A percentile compares a stretch with the other conserved stretches of the same genome.
Evolutionary conservation across 2,329 filamentous ascomycete species (phyloP).

Genomic region (Ceratocystis lukuohia): DNA sequence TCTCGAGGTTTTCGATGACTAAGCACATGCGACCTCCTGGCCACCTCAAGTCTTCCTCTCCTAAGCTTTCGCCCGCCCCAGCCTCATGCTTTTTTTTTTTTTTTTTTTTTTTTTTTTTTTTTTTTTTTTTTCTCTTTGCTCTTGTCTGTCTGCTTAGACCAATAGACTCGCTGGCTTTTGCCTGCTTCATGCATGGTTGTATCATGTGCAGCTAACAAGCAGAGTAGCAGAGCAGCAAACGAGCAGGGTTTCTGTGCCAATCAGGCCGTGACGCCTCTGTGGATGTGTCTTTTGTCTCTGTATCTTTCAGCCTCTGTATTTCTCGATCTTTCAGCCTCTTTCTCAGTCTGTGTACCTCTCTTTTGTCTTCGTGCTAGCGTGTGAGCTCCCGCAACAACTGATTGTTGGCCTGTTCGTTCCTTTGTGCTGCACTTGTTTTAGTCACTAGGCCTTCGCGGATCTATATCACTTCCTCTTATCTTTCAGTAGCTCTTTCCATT

Average conservation of each 20-base stretch:
- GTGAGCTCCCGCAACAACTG: too few relatives aligned
- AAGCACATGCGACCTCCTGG: neutral
- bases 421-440: neutral
- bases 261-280: slow-evolving; percentile 11
- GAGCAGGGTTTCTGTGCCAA: slow-evolving; percentile 2
- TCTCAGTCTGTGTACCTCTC: neutral
- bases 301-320: neutral
- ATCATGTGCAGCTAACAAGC: slow-evolving; percentile 1
- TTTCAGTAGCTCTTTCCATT: too few relatives aligned
- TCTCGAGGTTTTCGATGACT: too few relatives aligned
- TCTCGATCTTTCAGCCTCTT: neutral
- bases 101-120: neutral
- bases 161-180: neutral
- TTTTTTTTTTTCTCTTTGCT: too few relatives aligned
- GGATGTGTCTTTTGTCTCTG: neutral
- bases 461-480: too few relatives aligned
- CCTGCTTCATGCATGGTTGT: neutral
- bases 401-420: too few relatives aligned
- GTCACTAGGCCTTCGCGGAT: too few relatives aligned
- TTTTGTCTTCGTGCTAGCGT: neutral
- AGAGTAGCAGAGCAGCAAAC: neutral
- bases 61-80: neutral
- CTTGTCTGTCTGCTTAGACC: too few relatives aligned
- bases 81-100: neutral
- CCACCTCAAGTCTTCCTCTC: neutral